Evolutionary conservation across 441 rosid species (phyloP), one percentile per base, ranked within the genome.

Genomic region (Geranium incanum): DNA sequence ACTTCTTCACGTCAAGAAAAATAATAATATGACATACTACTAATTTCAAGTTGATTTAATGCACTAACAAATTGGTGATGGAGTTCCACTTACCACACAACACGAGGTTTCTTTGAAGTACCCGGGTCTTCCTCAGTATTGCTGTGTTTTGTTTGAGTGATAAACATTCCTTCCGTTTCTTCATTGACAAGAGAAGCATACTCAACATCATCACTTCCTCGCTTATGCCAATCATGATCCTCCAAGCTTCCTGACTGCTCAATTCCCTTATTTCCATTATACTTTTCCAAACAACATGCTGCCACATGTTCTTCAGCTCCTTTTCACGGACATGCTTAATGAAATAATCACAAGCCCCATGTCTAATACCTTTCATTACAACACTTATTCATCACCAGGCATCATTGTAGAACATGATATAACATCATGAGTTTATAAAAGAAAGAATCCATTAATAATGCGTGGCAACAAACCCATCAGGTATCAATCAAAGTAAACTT

Each of bases 81-180:
- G 60, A 91, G 92, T 71, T 91, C 97, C 73, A 91, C 92, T 0
- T 95, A 91, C 97, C 97, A 91, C 45, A 91, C 95, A 0, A 91
- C 88, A 7, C 97, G 88, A 2, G 95, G 88, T 75, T 85, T 90
- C 84, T 90, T 90, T 3, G 87, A 72, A 16, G 85, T 68, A 15
- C 86, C 75, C 33, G 86, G 87, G 81, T 85, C 90, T 48, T 84
- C 95, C 78, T 83, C 82, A 71, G 73, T 13, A 75, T 19, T 83
- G 78, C 72, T 76, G 74, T 85, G 81, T 81, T 80, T 90, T 75
- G 81, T 88, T 79, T 85, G 89, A 72, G 78, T 71, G 80, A 83
- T 86, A 66, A 82, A 68, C 66, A 75, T 70, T 68, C 75, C 85
- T 45, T 84, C 94, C 50, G 82, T 65, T 39, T 82, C 87, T 70